Evolutionary conservation across 441 rosid genomes (phyloP).

Genomic region (Pelargonium cotyledonis): DNA sequence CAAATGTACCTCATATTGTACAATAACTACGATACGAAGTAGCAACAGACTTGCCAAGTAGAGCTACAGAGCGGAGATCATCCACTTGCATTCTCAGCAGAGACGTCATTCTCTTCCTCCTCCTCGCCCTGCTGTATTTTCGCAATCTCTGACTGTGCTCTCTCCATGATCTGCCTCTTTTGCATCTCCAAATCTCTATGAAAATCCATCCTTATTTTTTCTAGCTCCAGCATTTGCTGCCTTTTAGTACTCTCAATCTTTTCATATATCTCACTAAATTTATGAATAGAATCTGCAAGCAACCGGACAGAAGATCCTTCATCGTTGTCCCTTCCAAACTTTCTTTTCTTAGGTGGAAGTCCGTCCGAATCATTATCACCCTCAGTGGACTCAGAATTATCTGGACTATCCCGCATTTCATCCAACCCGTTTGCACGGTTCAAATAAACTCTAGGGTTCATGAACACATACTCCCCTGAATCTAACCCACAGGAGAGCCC

Average conservation of each 20-base stretch:
- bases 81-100: not conserved
- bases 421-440: slow-evolving; percentile 70
- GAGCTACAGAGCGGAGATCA: not conserved
- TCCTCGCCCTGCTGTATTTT: slow-evolving; percentile 45
- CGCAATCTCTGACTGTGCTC: slow-evolving; percentile 72
- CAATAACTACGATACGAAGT: not conserved
- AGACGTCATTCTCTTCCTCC: slow-evolving; percentile 32
- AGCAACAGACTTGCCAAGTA: no score
- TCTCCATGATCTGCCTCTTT: slow-evolving; percentile 74
- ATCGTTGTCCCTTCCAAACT: slow-evolving; percentile 37
- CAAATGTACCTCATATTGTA: not conserved
- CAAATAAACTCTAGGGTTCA: slow-evolving; percentile 51
- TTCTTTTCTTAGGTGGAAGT: slow-evolving; percentile 66
- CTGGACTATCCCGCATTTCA: slow-evolving; percentile 88
- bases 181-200: slow-evolving; percentile 80
- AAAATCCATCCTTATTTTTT: slow-evolving; percentile 90
- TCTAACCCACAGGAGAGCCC: slow-evolving; percentile 87
- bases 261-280: slow-evolving; percentile 75
- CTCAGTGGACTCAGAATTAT: slow-evolving; percentile 50
- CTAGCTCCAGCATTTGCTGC: slow-evolving; percentile 76
- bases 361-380: slow-evolving; percentile 58
- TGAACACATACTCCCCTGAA: slow-evolving; percentile 73
- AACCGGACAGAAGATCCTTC: slow-evolving; percentile 54
- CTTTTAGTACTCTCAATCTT: slow-evolving; percentile 74
- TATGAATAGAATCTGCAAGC: slow-evolving; percentile 74